phyloP scores from a whole-genome alignment of 768 basidiomycete genomes.

The Pulveroboletus frians region DNA sequence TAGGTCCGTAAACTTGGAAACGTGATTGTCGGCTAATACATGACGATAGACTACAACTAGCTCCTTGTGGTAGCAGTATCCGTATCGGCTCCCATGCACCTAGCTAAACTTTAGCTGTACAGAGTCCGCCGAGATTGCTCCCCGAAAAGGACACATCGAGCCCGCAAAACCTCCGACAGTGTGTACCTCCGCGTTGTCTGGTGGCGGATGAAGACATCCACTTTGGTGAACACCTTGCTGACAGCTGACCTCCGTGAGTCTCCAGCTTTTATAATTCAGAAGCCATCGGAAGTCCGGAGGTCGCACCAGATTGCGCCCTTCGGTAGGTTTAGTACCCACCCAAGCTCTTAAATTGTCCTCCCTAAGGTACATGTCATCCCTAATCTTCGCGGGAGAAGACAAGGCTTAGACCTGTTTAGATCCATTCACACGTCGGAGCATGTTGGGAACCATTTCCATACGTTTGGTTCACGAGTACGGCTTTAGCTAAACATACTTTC shows the following conservation, averaged over 20 bases:
- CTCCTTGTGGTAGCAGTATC: neutral
- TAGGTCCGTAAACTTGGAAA: neutral
- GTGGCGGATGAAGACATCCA: neutral
- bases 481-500: constrained; percentile 5
- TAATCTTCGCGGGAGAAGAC: constrained; percentile 29
- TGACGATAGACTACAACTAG: neutral
- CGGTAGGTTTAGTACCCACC: neutral
- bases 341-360: neutral
- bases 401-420: neutral
- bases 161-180: neutral
- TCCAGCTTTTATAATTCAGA: constrained; percentile 2
- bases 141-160: constrained; percentile 4
- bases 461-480: constrained; percentile 5
- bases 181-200: neutral
- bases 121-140: neutral
- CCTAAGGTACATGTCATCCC: constrained; percentile 1
- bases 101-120: neutral
- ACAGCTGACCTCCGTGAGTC: constrained; percentile 4
- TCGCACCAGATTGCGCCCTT: neutral
- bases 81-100: neutral
- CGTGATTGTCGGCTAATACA: neutral
- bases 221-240: constrained; percentile 4
- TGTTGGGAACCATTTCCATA: constrained; percentile 4
- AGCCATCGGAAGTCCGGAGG: constrained; percentile 2
- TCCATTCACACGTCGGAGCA: constrained; percentile 19